Evolutionary conservation across 2,329 filamentous ascomycete species (phyloP).

Genomic region (Fusarium equiseti): DNA sequence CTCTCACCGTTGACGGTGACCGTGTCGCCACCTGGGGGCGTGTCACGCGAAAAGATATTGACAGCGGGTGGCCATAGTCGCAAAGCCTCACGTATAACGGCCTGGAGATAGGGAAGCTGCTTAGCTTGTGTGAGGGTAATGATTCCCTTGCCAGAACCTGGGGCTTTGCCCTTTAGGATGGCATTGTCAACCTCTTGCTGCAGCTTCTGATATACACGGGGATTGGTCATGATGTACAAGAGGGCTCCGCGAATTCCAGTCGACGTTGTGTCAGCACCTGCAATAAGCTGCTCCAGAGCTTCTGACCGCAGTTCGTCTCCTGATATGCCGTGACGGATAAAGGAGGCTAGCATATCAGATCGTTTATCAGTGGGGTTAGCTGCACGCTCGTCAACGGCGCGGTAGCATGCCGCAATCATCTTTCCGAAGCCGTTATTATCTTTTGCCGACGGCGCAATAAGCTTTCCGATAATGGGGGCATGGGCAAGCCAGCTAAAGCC

Average conservation of each 20-base stretch:
- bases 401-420: neutral
- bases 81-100: slow-evolving; percentile 1
- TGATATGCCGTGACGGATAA: neutral
- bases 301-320: too few species aligned
- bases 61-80: neutral
- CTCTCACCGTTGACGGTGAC: neutral
- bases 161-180: too few species aligned
- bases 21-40: neutral
- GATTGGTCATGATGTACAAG: neutral
- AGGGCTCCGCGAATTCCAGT: neutral
- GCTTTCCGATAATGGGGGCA: neutral
- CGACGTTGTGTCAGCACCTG: neutral
- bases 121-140: neutral
- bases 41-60: neutral
- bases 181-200: neutral
- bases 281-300: neutral
- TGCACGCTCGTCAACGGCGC: too few species aligned
- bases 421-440: neutral
- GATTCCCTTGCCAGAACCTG: rapidly evolving
- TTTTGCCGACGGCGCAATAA: neutral
- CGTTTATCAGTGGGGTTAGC: too few species aligned
- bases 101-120: neutral
- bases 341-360: neutral
- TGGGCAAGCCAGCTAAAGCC: too few species aligned
- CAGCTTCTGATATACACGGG: neutral